Evolutionary conservation across 345 rosid genomes (phyloP).

Genomic region (Streptanthus diversifolius): DNA sequence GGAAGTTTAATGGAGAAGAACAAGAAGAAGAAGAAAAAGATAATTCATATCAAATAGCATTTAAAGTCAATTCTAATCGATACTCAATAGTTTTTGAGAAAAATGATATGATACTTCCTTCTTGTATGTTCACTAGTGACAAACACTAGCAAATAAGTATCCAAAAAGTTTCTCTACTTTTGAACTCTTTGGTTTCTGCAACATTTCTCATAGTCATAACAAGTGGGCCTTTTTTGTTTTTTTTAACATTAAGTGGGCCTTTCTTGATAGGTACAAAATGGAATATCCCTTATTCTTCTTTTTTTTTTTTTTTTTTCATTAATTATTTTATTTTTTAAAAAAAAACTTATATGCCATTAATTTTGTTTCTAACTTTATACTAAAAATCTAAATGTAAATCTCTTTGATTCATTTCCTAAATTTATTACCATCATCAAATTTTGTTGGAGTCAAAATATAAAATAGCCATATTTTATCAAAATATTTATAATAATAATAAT

Average conservation of each 20-base stretch:
- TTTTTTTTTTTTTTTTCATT: neutral
- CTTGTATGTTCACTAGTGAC: too few species aligned
- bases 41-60: slow-evolving; percentile 31
- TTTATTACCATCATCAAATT: neutral
- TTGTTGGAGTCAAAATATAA: too few species aligned
- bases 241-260: neutral
- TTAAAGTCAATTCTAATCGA: too few species aligned
- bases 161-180: too few species aligned
- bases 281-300: slow-evolving; percentile 5
- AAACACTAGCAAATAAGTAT: too few species aligned
- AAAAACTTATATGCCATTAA: too few species aligned
- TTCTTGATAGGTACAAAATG: neutral
- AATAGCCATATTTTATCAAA: too few species aligned
- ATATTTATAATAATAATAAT: too few species aligned
- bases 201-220: neutral
- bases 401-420: neutral
- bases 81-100: too few species aligned
- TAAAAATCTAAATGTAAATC: neutral
- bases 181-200: too few species aligned
- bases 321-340: neutral
- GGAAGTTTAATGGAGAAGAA: slow-evolving; percentile 56
- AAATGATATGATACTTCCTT: too few species aligned
- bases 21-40: slow-evolving; percentile 52
- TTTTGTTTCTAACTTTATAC: too few species aligned
- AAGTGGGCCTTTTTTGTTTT: neutral